phyloP scores from a whole-genome alignment of 208 protist species.

The Acanthamoeba rhysodes region DNA sequence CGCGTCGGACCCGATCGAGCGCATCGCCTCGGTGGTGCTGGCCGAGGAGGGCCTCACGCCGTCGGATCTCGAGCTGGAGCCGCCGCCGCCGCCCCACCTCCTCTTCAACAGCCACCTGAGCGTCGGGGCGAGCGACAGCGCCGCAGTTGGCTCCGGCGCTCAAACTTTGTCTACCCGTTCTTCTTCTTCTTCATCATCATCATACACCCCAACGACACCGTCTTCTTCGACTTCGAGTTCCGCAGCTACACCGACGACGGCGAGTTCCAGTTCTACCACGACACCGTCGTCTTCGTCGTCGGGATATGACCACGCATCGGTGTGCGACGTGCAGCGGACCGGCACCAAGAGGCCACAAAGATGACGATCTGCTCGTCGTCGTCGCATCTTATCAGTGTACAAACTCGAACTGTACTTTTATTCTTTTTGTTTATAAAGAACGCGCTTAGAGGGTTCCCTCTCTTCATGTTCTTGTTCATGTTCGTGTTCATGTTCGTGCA shows the following conservation, averaged over 20 bases:
- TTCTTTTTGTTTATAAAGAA: not conserved
- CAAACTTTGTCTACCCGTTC: not conserved
- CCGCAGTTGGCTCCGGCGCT: not conserved
- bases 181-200: not conserved
- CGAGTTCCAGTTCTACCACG: not conserved
- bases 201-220: not conserved
- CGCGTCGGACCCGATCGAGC: conserved; percentile 2
- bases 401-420: too few relatives aligned
- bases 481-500: too few relatives aligned
- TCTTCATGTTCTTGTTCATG: too few relatives aligned
- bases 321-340: not conserved
- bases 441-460: not conserved
- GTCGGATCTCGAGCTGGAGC: not conserved
- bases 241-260: not conserved
- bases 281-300: not conserved
- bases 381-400: too few relatives aligned
- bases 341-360: not conserved
- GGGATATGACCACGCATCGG: not conserved
- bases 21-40: not conserved
- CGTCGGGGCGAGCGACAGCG: not conserved
- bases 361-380: not conserved
- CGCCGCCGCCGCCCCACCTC: not conserved
- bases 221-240: not conserved
- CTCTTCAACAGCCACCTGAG: not conserved
- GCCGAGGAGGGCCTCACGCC: not conserved